Evolutionary conservation across 2,329 filamentous ascomycete genomes (phyloP), one percentile per base, ranked within the genome.

Genomic region (Grosmannia serpens): DNA sequence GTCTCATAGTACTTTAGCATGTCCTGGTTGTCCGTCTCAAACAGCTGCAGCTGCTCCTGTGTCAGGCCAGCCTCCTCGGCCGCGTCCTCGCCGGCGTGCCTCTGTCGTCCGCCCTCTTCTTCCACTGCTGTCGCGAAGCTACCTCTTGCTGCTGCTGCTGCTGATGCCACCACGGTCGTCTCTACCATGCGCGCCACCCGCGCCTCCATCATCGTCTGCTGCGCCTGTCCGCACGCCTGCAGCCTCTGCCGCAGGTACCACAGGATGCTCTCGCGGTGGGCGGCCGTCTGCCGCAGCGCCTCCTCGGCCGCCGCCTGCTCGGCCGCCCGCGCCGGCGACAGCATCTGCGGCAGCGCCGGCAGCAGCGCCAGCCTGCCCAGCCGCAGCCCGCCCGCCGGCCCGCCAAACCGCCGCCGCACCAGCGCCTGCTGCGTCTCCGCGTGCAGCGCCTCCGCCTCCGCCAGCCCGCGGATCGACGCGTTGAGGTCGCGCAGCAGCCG

Each of bases 1-100:
- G 88, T 90, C 71, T 96, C 90, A 71, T 95, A 96, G 72, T 96
- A 89, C 71, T 88, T 88, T 65, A 97, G 79, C 85, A 99, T 91
- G 63, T 89, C 86, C 71, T 91, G 86, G 69, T 97, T 96, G 68
- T 95, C 91, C 72, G 90, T 83, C 65, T 92, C 91, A 74, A 99
- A 97, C 69, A 96, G 82, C 70, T 96, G 92, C 56, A 94, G 76
- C 71, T 97, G 92, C 68, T 96, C 91, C 26, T 85, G 79, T 22
- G 87, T 89, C 61, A 96, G 75, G 62, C 85, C 81, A 49, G 83
- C 55, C 62, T 62, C 61, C 61, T 62, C 61, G 66, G 67, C 62
- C 59, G 64, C 59, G 27, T 33, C 31, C 10, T 22, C 63, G 41
- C 7, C 17, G 20, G 41, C 41, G 41, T 3, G 17, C 13, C 4